These are phyloP conservation scores for Serendipita sp. DNA, from an alignment of 768 basidiomycete genomes.

Conservation along the genomic window DNA sequence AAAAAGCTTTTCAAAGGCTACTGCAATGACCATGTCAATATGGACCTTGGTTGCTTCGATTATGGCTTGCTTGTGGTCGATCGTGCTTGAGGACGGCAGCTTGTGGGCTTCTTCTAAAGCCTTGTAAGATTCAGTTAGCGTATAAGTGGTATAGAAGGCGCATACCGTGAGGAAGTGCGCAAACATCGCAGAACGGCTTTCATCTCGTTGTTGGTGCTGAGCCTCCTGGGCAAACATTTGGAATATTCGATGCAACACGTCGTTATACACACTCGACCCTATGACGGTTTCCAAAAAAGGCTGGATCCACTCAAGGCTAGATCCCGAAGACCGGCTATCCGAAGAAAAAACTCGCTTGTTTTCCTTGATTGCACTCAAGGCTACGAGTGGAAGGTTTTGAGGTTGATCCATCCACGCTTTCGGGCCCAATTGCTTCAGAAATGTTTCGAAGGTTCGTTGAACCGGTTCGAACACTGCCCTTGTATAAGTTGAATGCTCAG, in stretches of 20 bases:
- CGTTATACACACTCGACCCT: conserved; percentile 22
- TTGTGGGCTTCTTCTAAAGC: conserved; percentile 4
- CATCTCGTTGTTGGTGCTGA: conserved; percentile 58
- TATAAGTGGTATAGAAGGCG: conserved; percentile 7
- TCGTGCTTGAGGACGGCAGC: conserved; percentile 4
- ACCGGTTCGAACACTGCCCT: conserved; percentile 30
- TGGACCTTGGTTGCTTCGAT: conserved; percentile 36
- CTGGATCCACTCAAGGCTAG: conserved; percentile 49
- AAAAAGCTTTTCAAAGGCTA: conserved; percentile 30
- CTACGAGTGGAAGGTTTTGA: conserved; percentile 55
- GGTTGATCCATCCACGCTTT: conserved; percentile 57
- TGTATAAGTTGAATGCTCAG: too few relatives aligned
- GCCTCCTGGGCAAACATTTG: conserved; percentile 67
- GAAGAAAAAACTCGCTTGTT: conserved; percentile 28
- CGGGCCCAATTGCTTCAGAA: conserved; percentile 40
- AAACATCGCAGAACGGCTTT: conserved; percentile 44
- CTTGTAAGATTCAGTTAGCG: conserved; percentile 9
- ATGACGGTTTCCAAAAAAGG: conserved; percentile 38
- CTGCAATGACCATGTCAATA: conserved; percentile 28
- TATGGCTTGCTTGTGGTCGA: conserved; percentile 22
- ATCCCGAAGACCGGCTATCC: conserved; percentile 13
- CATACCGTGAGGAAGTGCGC: conserved; percentile 47
- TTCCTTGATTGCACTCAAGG: conserved; percentile 72
- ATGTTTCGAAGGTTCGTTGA: conserved; percentile 39
- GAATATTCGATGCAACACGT: conserved; percentile 54